Base-by-base conservation (phyloP, 345 rosid species). In the Microcos paniculata region DNA sequence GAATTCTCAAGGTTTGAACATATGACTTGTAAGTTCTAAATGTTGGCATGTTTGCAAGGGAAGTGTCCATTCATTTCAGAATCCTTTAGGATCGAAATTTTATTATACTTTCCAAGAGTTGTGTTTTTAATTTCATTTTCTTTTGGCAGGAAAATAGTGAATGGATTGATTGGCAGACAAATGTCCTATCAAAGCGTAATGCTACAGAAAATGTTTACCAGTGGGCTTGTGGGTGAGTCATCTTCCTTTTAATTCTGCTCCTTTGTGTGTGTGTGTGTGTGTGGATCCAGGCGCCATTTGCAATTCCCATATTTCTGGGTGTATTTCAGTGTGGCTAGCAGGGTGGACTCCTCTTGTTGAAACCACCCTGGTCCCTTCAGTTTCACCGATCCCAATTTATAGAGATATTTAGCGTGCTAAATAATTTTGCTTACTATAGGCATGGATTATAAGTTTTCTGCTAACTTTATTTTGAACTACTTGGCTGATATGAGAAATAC, bases 141-240 rank as follows among this genome's bases (percentile, higher is more conserved):
- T 35, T 64, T 78, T 76, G 57, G 65, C 87, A 94, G 97, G 96
- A 80, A 82, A 89, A 87, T 74, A 80, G 72, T 76, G 85, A 83
- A 52, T 94, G 98, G 98, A 79, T 68, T 80, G 92, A 90, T 40
- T 91, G 95, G 97, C 92, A 89, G 57, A 74, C 86, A 51, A 87
- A 85, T 87, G 86, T 89, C 51, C 82, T 94, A 64, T 84, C 90
- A 52, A 87, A 90, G 79, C 92, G 98, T 63, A 94, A 94, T 80
- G 83, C 90, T 3, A 81, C 89, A 84, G 98, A 94, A 85, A 94
- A 94, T 80, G 90, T 90, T 26, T 89, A 85, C 78, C 90, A 91
- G 70, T 94, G 98, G 98, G 88, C 89, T 42, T 94, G 98, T 66
- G 97, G 98, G 98, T 94, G 82, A 67, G 93, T 84, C 77, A 63